Percentiles rank a stretch among this genome's conserved stretches.
phyloP scores from a whole-genome alignment of 1,284 basidiomycete species.

The Hemileia vastatrix region DNA sequence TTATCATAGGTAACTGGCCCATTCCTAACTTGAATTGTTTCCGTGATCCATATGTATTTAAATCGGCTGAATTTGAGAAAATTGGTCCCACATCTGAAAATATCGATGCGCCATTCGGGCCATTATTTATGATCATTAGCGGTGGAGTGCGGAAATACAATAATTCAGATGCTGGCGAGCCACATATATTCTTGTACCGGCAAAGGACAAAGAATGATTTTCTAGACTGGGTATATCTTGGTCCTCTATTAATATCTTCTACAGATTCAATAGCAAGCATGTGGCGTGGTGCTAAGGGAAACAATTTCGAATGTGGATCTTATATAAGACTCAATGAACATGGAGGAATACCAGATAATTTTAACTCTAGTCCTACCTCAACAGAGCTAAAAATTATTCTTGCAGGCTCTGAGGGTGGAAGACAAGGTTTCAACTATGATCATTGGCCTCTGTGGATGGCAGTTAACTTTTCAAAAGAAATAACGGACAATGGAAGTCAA shows the following conservation, averaged over 20 bases:
- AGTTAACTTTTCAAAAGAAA: constrained; percentile 18
- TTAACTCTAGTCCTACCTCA: constrained; percentile 22
- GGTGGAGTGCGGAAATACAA: constrained; percentile 23
- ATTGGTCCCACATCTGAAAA: too few relatives aligned
- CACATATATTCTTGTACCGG: constrained; percentile 27
- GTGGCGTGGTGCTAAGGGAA: constrained; percentile 26
- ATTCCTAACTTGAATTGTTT: constrained; percentile 21
- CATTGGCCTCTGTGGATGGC: constrained; percentile 25
- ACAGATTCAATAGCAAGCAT: constrained; percentile 9
- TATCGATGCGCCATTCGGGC: constrained; percentile 21
- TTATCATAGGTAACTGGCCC: background rate
- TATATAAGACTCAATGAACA: constrained; percentile 25
- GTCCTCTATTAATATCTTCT: constrained; percentile 11
- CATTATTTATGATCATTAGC: constrained; percentile 25
- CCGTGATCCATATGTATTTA: constrained; percentile 29
- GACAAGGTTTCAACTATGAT: constrained; percentile 3
- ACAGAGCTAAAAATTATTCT: constrained; percentile 24
- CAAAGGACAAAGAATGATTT: constrained; percentile 22
- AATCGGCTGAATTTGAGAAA: too few relatives aligned
- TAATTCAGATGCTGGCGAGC: background rate
- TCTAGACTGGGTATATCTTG: constrained; percentile 26
- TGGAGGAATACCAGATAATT: constrained; percentile 20
- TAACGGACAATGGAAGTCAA: constrained; percentile 3
- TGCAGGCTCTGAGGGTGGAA: constrained; percentile 27
- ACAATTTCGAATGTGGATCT: constrained; percentile 26